Base-by-base conservation (phyloP, 2,329 filamentous ascomycete species). In the Cercospora zeina region DNA sequence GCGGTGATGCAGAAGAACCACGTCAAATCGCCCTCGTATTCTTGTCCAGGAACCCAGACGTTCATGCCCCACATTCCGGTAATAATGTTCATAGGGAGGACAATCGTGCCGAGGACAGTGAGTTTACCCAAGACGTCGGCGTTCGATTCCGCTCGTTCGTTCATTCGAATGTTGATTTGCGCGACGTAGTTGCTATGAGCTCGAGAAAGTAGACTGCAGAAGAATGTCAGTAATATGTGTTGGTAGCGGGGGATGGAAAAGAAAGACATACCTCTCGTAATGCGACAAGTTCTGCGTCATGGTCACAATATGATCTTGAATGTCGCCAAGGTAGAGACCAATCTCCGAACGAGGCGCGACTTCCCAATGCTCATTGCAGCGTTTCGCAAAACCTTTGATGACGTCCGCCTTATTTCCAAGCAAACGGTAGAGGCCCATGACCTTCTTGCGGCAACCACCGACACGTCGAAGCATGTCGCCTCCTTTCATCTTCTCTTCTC, bases 1-100 rank as follows among this genome's bases (percentile, higher is more conserved):
- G 81, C 89, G 0, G 92, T 95, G 71, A 88, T 80, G 61, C 74
- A 75, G 72, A 78, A 81, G 72, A 83, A 82, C 95, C 95, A 0
- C 93, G 95, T 64, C 33, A 64, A 45, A 30, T 63, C 62, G 6
- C 62, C 62, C 21, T 63, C 62, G 31, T 58, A 54, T 50, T 93
- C 89, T 76, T 97, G 93, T 1, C 95, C 95, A 0, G 95, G 95
- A 0, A 99, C 95, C 81, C 72, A 74, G 27, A 75, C 74, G 81
- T 99, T 99, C 93, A 97, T 97, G 56, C 93, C 95, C 93, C 93
- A 99, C 71, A 97, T 87, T 69, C 95, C 95, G 2, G 95, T 97
- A 71, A 99, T 93, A 74, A 99, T 96, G 75, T 99, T 99, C 93
- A 99, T 96, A 10, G 95, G 95, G 61, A 99, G 81, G 2, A 99